A percentile compares a stretch with the other conserved stretches of the same genome.
Conservation (phyloP, 148 eudicot genomes). For the Drosera capensis region DNA sequence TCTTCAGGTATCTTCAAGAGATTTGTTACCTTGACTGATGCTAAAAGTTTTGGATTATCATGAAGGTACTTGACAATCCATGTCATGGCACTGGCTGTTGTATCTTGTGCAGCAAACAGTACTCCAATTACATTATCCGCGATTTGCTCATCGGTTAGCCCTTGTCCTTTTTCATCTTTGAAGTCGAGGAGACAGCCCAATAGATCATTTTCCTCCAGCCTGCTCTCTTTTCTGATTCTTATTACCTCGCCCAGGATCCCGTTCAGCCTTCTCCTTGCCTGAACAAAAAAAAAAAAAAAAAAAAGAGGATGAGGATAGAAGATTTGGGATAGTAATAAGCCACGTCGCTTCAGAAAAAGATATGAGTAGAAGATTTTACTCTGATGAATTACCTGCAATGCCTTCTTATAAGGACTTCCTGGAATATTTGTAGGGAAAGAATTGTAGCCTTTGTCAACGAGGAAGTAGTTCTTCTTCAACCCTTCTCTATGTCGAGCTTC, state of each 20-base stretch:
- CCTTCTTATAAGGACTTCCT: conserved; percentile 32
- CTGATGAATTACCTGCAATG: conserved; percentile 22
- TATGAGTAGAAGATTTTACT: too few species aligned
- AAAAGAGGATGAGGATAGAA: too few species aligned
- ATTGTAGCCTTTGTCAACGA: conserved; percentile 37
- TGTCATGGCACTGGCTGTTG: conserved; percentile 49
- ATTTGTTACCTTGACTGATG: conserved; percentile 33
- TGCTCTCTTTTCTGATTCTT: conserved; percentile 17
- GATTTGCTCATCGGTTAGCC: conserved; percentile 27
- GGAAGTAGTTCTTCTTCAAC: conserved; percentile 27
- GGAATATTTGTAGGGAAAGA: conserved; percentile 30
- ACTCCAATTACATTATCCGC: conserved; percentile 50
- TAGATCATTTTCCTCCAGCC: conserved; percentile 14
- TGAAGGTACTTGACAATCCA: conserved; percentile 43
- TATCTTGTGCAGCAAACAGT: conserved; percentile 52
- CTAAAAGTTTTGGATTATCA: conserved; percentile 29
- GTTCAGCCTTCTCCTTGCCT: conserved; percentile 30
- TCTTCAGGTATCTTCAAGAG: neutral
- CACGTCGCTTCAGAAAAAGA: too few species aligned
- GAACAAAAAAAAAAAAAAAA: neutral
- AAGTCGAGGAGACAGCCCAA: conserved; percentile 22
- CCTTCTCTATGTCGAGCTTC: conserved; percentile 27
- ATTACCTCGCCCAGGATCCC: conserved; percentile 17
- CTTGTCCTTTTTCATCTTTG: conserved; percentile 19
- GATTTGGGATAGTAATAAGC: too few species aligned